These are phyloP conservation scores for Phialemoniopsis sp. DNA, from an alignment of 2,329 filamentous ascomycete genomes.

Conservation along the genomic window DNA sequence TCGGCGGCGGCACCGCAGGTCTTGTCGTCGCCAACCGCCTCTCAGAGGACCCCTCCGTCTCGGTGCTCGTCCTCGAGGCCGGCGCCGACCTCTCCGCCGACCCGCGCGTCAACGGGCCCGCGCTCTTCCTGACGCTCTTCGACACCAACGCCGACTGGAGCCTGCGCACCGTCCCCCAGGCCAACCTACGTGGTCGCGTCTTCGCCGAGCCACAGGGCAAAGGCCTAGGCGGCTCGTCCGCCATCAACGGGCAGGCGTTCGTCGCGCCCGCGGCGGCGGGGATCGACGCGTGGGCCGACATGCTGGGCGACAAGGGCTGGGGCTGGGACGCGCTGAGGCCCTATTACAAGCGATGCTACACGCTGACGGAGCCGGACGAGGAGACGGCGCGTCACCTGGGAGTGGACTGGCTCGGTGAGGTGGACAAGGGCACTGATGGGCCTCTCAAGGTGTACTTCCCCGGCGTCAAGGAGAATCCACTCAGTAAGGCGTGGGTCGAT, in stretches of 20 bases:
- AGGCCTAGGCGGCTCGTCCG: conserved; percentile 13
- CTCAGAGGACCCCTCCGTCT: conserved; percentile 9
- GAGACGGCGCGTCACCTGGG: conserved; percentile 4
- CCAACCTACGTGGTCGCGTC: conserved; percentile 4
- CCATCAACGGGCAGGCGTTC: conserved; percentile 16
- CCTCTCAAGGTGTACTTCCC: conserved; percentile 15
- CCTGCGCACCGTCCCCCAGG: conserved; percentile 17
- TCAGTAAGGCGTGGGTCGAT: conserved; percentile 16
- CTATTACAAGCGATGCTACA: conserved; percentile 12
- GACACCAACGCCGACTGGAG: conserved; percentile 18
- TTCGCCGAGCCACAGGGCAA: conserved; percentile 10
- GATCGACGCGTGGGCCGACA: conserved; percentile 13
- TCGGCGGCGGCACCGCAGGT: conserved; percentile 1
- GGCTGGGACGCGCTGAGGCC: conserved; percentile 11
- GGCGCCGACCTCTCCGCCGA: conserved; percentile 18
- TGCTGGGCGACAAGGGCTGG: conserved; percentile 14
- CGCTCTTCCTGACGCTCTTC: conserved; percentile 16
- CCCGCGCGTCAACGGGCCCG: conserved; percentile 16
- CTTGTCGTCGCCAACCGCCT: conserved; percentile 5
- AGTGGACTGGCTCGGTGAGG: no score
- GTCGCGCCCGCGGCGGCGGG: conserved; percentile 10
- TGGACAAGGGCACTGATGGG: conserved; percentile 3
- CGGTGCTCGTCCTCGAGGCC: conserved; percentile 21
- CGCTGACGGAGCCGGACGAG: conserved; percentile 9
- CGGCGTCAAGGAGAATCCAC: conserved; percentile 9